Evolutionary conservation across 768 basidiomycete genomes (phyloP).

Genomic region (Candolleomyces aberdarensis): DNA sequence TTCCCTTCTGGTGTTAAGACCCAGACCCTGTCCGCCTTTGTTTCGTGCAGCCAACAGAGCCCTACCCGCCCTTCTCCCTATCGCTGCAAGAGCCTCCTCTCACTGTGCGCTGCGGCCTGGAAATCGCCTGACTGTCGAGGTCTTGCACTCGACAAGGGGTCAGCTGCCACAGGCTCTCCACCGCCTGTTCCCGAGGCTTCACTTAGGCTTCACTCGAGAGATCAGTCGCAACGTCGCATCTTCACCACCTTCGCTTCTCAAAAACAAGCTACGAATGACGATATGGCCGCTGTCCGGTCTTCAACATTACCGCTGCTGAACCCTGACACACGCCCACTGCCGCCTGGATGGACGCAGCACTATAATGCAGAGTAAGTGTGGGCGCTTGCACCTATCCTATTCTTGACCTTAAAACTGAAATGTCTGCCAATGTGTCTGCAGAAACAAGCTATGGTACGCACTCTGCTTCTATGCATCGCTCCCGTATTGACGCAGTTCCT

Average conservation of each 20-base stretch:
- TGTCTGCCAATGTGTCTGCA: neutral
- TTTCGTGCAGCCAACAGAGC: too few species aligned
- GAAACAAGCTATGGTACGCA: neutral
- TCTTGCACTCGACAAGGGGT: too few species aligned
- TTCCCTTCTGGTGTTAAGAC: too few species aligned
- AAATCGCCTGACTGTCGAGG: too few species aligned
- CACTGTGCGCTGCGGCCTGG: too few species aligned
- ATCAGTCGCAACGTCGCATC: too few species aligned
- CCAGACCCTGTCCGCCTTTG: too few species aligned
- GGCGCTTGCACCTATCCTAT: neutral
- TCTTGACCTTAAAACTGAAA: neutral
- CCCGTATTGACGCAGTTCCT: neutral
- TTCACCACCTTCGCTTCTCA: neutral
- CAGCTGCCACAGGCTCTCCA: too few species aligned
- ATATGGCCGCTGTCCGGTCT: neutral
- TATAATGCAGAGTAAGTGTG: constrained; percentile 3
- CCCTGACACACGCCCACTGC: constrained; percentile 2
- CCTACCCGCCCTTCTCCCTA: too few species aligned
- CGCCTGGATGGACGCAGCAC: constrained; percentile 9
- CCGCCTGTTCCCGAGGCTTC: too few species aligned
- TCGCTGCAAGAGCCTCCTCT: too few species aligned
- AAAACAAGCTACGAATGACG: neutral
- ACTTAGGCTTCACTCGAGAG: too few species aligned
- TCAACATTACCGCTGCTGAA: neutral
- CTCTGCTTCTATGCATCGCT: neutral